Base-by-base conservation (phyloP, 1,284 basidiomycete genomes). In the Naganishia sp. region DNA sequence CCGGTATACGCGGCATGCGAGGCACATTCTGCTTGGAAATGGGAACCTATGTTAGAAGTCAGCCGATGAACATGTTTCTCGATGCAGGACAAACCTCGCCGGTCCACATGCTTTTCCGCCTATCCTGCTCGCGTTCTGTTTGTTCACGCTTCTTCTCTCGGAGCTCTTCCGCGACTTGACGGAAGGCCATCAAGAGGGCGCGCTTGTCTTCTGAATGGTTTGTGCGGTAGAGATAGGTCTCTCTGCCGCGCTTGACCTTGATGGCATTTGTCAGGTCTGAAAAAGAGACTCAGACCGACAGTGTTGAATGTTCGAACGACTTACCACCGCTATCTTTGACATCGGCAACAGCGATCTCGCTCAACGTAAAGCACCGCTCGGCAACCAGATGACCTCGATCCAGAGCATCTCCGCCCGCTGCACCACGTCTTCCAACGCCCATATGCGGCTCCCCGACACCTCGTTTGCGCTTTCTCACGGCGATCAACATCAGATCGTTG, bases 191-290 rank as follows among this genome's bases (percentile, higher is more conserved):
- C 18, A 99, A 82, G 0, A 99, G 82, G 6, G 84, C 83, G 76
- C 90, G 92, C 83, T 99, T 99, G 73, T 97, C 93, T 42, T 87
- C 83, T 0, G 86, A 74, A 6, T 85, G 84, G 68, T 94, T 89
- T 1, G 92, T 91, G 43, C 93, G 86, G 77, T 93, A 98, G 10
- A 99, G 93, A 75, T 92, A 89, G 2, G 89, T 91, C 80, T 98
- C 95, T 78, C 95, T 95, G 9, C 90, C 89, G 63, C 94, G 86
- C 71, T 90, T 86, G 72, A 99, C 88, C 83, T 98, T 98, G 84
- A 99, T 90, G 0, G 96, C 94, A 74, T 98, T 96, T 18, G 88
- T 91, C 81, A 98, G 87, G 61, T 87, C 94, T 93, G 23, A 59
- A 49, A 31, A 15, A 6, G 39, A 39, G 15, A 15, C 25, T 54